Evolutionary conservation across 202 grass and related monocot genomes (phyloP).

Genomic region (Saccharum hybrid): DNA sequence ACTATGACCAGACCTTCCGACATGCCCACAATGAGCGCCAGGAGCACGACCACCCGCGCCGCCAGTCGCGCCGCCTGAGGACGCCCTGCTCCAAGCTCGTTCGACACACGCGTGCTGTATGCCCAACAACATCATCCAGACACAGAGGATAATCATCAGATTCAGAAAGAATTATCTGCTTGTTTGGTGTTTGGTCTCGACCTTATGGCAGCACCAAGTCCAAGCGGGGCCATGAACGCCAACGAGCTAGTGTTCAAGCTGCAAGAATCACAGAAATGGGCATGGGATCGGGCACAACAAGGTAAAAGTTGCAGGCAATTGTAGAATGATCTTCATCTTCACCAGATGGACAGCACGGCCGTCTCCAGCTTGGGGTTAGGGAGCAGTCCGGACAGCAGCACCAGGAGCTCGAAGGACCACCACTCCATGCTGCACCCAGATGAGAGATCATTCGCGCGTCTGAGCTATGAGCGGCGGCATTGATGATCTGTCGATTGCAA

Average conservation of each 20-base stretch:
- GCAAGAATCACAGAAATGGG: not conserved
- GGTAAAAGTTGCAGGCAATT: not conserved
- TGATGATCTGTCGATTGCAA: not conserved
- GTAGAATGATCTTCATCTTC: not conserved
- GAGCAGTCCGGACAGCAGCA: slow-evolving; percentile 67
- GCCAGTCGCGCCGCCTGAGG: slow-evolving; percentile 49
- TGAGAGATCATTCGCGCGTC: not conserved
- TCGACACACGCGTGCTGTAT: slow-evolving; percentile 54
- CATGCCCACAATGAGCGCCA: slow-evolving; percentile 37
- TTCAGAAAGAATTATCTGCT: too few relatives aligned
- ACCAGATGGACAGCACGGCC: slow-evolving; percentile 63
- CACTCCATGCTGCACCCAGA: slow-evolving; percentile 51
- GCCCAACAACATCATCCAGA: not conserved
- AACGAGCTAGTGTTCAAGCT: slow-evolving; percentile 48
- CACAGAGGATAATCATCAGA: not conserved
- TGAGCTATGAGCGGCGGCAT: not conserved
- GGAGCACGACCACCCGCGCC: slow-evolving; percentile 38
- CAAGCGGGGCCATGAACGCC: slow-evolving; percentile 47
- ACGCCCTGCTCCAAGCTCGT: slow-evolving; percentile 36
- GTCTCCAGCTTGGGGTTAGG: slow-evolving; percentile 70
- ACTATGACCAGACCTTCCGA: slow-evolving; percentile 41
- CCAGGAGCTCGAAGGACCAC: slow-evolving; percentile 71
- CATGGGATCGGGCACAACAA: not conserved
- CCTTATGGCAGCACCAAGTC: slow-evolving; percentile 46
- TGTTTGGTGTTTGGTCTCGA: not conserved